phyloP scores from a whole-genome alignment of 2,329 filamentous ascomycete species.

The Neonectria sp. region DNA sequence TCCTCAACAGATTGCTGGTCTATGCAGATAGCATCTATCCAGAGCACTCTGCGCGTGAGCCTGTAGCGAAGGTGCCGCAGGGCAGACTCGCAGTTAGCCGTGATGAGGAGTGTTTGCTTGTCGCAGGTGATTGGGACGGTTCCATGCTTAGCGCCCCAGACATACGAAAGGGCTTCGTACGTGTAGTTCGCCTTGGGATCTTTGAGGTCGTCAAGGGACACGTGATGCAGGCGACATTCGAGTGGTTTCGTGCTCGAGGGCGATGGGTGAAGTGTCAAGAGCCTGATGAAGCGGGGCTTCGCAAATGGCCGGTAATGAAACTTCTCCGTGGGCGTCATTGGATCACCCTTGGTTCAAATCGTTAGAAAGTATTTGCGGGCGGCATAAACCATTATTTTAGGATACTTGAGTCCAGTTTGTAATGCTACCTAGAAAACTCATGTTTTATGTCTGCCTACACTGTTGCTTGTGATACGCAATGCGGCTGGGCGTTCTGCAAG shows the following conservation, averaged over 20 bases:
- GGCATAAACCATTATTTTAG: not conserved
- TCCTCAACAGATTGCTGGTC: not conserved
- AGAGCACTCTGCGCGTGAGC: conserved; percentile 2
- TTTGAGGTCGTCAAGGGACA: conserved; percentile 9
- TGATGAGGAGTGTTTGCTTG: not conserved
- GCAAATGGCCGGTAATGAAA: not conserved
- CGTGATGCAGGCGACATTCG: not conserved
- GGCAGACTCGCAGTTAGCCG: not conserved
- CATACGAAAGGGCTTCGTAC: conserved; percentile 5
- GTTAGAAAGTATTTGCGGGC: not conserved
- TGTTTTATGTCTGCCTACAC: not conserved
- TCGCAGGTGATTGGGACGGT: not conserved
- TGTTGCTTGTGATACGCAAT: not conserved
- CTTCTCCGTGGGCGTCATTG: not conserved
- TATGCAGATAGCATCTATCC: conserved; percentile 13
- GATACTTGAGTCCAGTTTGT: not conserved
- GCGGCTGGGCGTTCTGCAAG: not conserved
- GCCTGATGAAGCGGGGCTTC: not conserved
- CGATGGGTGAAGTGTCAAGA: not conserved
- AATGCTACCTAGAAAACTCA: not conserved
- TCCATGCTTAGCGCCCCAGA: conserved; percentile 2
- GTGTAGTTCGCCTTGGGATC: not conserved
- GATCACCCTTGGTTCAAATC: not conserved
- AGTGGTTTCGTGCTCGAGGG: not conserved
- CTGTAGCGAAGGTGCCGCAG: not conserved